A percentile compares a stretch with the other conserved stretches of the same genome.
Evolutionary conservation across 192 early-diverging fungal species (phyloP).

Genomic region (Umbelopsis ramanniana): DNA sequence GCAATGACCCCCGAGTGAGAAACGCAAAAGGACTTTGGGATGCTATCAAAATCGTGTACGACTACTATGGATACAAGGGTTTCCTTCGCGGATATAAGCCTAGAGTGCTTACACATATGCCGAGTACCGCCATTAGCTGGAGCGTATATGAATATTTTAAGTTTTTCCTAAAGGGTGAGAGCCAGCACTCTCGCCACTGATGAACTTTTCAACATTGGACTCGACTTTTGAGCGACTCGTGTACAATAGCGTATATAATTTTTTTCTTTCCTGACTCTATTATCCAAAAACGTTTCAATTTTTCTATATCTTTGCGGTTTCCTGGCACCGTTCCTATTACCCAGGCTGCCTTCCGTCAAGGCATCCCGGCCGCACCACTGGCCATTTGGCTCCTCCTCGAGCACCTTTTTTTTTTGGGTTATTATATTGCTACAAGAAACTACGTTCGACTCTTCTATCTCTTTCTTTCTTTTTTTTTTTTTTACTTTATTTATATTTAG

Average conservation of each 20-base stretch:
- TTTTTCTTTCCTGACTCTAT: neutral
- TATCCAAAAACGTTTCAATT: neutral
- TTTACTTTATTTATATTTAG: slow-evolving; percentile 20
- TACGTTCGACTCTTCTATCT: too few relatives aligned
- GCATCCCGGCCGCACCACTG: neutral
- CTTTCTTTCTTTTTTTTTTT: neutral
- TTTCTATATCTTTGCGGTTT: neutral
- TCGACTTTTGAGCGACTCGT: neutral
- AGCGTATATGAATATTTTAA: slow-evolving; percentile 89
- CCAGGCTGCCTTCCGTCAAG: neutral
- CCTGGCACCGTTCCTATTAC: neutral
- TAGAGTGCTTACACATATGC: slow-evolving; percentile 88
- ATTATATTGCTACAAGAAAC: neutral
- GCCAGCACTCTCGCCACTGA: neutral
- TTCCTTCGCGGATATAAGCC: slow-evolving; percentile 83
- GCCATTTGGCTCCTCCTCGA: neutral
- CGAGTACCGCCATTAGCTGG: slow-evolving; percentile 95
- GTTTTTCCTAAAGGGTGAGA: slow-evolving; percentile 56
- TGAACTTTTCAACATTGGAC: neutral
- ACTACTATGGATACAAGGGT: slow-evolving; percentile 73
- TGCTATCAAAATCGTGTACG: slow-evolving; percentile 78
- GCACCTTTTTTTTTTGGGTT: neutral
- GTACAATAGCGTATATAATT: slow-evolving; percentile 22
- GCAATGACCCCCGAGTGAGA: slow-evolving; percentile 70
- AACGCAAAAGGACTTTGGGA: slow-evolving; percentile 70